phyloP scores from a whole-genome alignment of 192 early-diverging fungal species.

The Lobosporangium transversale region DNA sequence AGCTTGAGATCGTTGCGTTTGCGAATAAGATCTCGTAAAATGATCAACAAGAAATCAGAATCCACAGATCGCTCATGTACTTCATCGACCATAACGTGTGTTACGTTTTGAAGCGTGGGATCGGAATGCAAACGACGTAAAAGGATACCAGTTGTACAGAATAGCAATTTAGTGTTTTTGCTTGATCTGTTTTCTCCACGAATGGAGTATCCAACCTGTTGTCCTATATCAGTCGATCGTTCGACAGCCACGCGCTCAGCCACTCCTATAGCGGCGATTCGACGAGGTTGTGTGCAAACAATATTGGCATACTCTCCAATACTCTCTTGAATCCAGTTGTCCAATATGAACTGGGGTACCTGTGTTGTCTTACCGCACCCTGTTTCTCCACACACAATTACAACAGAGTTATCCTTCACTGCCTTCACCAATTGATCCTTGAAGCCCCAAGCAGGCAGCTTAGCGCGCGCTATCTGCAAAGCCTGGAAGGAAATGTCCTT shows the following conservation, averaged over 20 bases:
- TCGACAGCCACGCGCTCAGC: constrained; percentile 70
- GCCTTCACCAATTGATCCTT: constrained; percentile 67
- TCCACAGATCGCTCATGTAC: constrained; percentile 84
- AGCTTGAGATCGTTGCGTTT: constrained; percentile 71
- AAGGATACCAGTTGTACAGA: constrained; percentile 79
- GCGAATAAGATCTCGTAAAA: constrained; percentile 71
- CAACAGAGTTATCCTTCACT: constrained; percentile 63
- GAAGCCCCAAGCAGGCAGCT: constrained; percentile 72
- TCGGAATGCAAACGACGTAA: constrained; percentile 75
- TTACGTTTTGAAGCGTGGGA: constrained; percentile 65
- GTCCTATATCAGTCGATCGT: constrained; percentile 55
- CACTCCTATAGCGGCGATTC: constrained; percentile 76
- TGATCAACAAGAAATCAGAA: constrained; percentile 85
- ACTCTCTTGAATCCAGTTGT: constrained; percentile 65
- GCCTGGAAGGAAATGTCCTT: constrained; percentile 42
- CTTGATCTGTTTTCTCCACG: constrained; percentile 72
- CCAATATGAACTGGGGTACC: constrained; percentile 89
- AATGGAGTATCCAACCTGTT: constrained; percentile 65
- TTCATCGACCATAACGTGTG: constrained; percentile 88
- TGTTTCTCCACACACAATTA: constrained; percentile 79
- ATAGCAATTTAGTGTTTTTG: constrained; percentile 72
- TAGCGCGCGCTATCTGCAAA: constrained; percentile 55
- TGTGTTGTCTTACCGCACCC: constrained; percentile 81
- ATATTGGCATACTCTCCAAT: constrained; percentile 62
- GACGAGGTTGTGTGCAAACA: constrained; percentile 91